These are phyloP conservation scores for Cyberlindnera mrakii DNA, from an alignment of 805 yeast genomes.

Conservation along the genomic window DNA sequence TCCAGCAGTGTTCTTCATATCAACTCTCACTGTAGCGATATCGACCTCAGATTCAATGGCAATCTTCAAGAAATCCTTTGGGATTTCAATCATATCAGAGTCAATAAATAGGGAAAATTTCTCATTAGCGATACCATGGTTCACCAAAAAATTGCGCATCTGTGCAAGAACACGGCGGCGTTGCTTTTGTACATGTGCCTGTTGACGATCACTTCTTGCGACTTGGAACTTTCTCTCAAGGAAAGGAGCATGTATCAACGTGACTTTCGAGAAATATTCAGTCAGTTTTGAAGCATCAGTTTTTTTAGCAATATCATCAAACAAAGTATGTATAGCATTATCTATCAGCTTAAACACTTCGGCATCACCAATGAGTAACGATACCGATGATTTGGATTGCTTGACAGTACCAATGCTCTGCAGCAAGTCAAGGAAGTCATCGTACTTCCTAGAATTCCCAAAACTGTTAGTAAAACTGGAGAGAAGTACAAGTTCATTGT, in stretches of 20 bases:
- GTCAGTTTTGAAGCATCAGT: slow-evolving; percentile 7
- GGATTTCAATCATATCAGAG: slow-evolving; percentile 24
- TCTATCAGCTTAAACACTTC: slow-evolving; percentile 7
- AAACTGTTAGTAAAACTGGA: slow-evolving; percentile 10
- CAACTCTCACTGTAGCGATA: slow-evolving; percentile 26
- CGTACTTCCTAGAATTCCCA: slow-evolving; percentile 8
- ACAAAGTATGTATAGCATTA: slow-evolving; percentile 1
- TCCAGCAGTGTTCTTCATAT: slow-evolving; percentile 17
- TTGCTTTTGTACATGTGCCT: slow-evolving; percentile 13
- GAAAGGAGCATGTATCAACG: slow-evolving; percentile 19
- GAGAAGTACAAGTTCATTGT: slow-evolving; percentile 13
- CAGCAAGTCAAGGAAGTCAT: slow-evolving; percentile 11
- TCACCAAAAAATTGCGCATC: slow-evolving; percentile 22
- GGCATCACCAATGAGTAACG: slow-evolving; percentile 11
- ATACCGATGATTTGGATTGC: slow-evolving; percentile 11
- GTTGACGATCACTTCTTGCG: slow-evolving; percentile 17
- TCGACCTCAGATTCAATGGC: slow-evolving; percentile 24
- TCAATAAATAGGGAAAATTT: slow-evolving; percentile 26
- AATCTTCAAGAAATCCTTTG: slow-evolving; percentile 20
- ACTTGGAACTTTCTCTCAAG: slow-evolving; percentile 7
- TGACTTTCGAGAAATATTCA: slow-evolving; percentile 14
- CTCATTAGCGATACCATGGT: slow-evolving; percentile 22
- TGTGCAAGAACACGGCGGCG: slow-evolving; percentile 22
- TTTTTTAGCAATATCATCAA: slow-evolving; percentile 1
- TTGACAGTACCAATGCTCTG: slow-evolving; percentile 3